A percentile compares a stretch with the other conserved stretches of the same genome.
phyloP scores from a whole-genome alignment of 106 monocot species.

The Cymbidium sinense region DNA sequence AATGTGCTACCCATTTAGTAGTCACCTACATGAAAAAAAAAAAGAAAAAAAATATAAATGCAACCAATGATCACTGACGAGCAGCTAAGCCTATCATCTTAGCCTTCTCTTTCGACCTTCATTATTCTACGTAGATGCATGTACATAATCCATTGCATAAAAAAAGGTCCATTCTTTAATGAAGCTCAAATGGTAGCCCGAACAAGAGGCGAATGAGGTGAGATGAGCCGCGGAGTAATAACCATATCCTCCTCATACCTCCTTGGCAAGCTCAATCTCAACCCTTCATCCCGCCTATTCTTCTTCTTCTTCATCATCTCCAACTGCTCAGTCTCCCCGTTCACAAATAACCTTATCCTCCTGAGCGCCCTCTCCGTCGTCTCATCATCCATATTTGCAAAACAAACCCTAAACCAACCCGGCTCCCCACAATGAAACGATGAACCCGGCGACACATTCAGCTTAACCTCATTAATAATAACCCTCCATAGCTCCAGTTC shows the following conservation, averaged over 20 bases:
- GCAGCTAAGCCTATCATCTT: no score
- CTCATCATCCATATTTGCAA: constrained; percentile 62
- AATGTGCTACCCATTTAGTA: no score
- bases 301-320: constrained; percentile 10
- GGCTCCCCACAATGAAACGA: constrained; percentile 59
- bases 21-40: no score
- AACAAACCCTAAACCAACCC: constrained; percentile 81
- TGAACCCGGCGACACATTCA: constrained; percentile 72
- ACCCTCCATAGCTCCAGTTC: constrained; percentile 53
- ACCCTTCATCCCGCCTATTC: constrained; percentile 17
- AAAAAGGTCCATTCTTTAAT: not conserved
- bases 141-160: not conserved
- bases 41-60: no score
- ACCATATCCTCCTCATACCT: constrained; percentile 7
- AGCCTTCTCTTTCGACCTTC: not conserved
- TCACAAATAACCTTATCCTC: constrained; percentile 41
- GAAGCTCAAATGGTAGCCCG: constrained; percentile 5
- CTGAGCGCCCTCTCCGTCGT: constrained; percentile 42
- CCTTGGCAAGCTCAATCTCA: constrained; percentile 15
- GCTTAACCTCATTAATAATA: constrained; percentile 49
- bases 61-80: no score
- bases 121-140: not conserved
- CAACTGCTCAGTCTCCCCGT: no score
- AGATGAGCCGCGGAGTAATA: constrained; percentile 1
- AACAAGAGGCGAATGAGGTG: constrained; percentile 12